Percentiles rank a stretch among this genome's conserved stretches.
Conservation (phyloP, 2,329 filamentous ascomycete species). For the Sporothrix brunneoviolacea region DNA sequence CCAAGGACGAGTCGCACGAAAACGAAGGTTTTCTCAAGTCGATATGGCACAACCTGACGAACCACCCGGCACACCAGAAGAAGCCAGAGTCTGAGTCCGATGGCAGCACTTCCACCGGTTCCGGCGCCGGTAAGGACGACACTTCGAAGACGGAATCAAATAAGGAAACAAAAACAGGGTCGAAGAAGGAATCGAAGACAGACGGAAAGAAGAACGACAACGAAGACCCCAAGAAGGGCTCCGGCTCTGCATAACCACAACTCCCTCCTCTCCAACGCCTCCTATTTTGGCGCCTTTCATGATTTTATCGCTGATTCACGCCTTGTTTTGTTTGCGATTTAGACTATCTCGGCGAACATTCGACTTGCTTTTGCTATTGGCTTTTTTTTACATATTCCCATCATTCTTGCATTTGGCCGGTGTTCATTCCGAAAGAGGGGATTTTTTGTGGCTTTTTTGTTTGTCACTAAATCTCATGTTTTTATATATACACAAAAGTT, state of each 20-base stretch:
- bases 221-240: slow-evolving; percentile 26
- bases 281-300: too few relatives aligned
- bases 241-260: slow-evolving; percentile 24
- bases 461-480: not conserved
- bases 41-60: slow-evolving; percentile 88
- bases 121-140: not conserved
- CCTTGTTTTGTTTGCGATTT: too few relatives aligned
- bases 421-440: slow-evolving; percentile 1
- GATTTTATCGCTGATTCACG: too few relatives aligned
- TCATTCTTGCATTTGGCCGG: slow-evolving; percentile 7
- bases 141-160: slow-evolving; percentile 7
- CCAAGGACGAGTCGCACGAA: slow-evolving; percentile 50
- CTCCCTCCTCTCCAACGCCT: not conserved
- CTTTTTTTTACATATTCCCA: not conserved
- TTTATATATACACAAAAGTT: not conserved
- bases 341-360: too few relatives aligned
- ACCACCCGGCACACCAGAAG: slow-evolving; percentile 54
- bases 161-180: slow-evolving; percentile 13
- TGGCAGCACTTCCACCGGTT: not conserved
- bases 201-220: slow-evolving; percentile 15
- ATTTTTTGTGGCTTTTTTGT: not conserved
- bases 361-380: not conserved
- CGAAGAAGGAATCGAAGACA: slow-evolving; percentile 22
- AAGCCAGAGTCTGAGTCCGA: slow-evolving; percentile 21
- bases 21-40: slow-evolving; percentile 88